phyloP scores from a whole-genome alignment of 208 protist species.

The Crithidia mellificae region DNA sequence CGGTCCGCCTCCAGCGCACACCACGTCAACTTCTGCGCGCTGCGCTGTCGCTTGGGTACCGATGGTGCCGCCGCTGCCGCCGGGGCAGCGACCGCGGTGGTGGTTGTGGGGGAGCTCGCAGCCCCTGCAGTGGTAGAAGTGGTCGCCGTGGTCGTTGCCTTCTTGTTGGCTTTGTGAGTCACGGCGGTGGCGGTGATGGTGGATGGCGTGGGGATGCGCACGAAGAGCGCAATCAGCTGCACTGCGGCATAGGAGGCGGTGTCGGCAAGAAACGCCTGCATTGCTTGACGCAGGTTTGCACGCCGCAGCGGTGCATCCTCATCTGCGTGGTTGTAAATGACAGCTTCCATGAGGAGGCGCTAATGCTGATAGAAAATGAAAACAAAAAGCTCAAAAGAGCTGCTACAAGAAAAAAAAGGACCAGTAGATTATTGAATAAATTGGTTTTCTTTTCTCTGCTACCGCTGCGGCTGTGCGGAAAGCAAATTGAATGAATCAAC shows the following conservation, averaged over 20 bases:
- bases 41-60: slow-evolving; percentile 11
- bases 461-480: too few relatives aligned
- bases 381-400: too few relatives aligned
- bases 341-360: slow-evolving; percentile 39
- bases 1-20: slow-evolving; percentile 32
- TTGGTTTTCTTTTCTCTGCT: too few relatives aligned
- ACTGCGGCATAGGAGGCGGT: slow-evolving; percentile 22
- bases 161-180: too few relatives aligned
- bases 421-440: too few relatives aligned
- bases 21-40: slow-evolving; percentile 26
- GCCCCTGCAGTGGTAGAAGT: background rate
- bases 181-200: slow-evolving; percentile 4
- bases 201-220: slow-evolving; percentile 33
- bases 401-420: too few relatives aligned
- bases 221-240: slow-evolving; percentile 35
- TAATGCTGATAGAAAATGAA: too few relatives aligned
- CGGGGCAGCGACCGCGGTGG: background rate
- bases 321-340: slow-evolving; percentile 36
- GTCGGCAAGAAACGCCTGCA: slow-evolving; percentile 37
- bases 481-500: too few relatives aligned
- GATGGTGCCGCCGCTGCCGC: too few relatives aligned
- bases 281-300: slow-evolving; percentile 28
- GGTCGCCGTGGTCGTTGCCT: background rate
- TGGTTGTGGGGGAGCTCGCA: background rate
- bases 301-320: slow-evolving; percentile 13